Base-by-base conservation (phyloP, 441 rosid species). In the Raphanus hybrid region DNA sequence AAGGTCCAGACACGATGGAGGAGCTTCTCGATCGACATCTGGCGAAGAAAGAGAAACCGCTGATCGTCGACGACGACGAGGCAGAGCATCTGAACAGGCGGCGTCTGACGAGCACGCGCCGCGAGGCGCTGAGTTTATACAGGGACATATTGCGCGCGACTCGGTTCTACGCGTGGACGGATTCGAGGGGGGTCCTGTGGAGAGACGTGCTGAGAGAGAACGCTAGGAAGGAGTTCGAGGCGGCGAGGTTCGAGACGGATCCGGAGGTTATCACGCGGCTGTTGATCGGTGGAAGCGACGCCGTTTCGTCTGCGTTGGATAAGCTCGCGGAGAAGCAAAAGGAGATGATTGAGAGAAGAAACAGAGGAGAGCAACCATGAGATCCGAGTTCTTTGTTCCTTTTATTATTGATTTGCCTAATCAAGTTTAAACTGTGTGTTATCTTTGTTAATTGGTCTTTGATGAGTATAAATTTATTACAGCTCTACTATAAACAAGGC, bases 161-260 rank as follows among this genome's bases (percentile, higher is more conserved):
- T 14, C 88, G 93, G 54, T 95, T 88, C 83, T 95, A 88, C 83
- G 79, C 45, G 83, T 91, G 97, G 99, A 78, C 88, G 2, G 93
- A 92, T 82, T 72, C 88, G 1, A 86, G 88, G 10, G 99, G 99
- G 18, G 66, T 80, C 6, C 3, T 87, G 73, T 94, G 99, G 98
- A 86, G 87, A 55, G 99, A 92, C 59, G 79, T 90, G 6, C 71
- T 94, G 82, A 86, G 97, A 71, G 97, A 87, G 71, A 91, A 89
- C 82, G 96, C 92, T 1, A 82, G 96, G 81, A 92, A 86, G 78
- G 94, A 95, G 80, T 91, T 92, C 37, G 97, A 92, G 71, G 94
- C 81, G 55, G 94, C 96, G 8, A 80, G 96, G 57, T 86, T 84
- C 73, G 96, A 92, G 85, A 89, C 81, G 69, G 97, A 95, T 75